phyloP scores from a whole-genome alignment of 179 eudicot species.

The Beta lomatogona region DNA sequence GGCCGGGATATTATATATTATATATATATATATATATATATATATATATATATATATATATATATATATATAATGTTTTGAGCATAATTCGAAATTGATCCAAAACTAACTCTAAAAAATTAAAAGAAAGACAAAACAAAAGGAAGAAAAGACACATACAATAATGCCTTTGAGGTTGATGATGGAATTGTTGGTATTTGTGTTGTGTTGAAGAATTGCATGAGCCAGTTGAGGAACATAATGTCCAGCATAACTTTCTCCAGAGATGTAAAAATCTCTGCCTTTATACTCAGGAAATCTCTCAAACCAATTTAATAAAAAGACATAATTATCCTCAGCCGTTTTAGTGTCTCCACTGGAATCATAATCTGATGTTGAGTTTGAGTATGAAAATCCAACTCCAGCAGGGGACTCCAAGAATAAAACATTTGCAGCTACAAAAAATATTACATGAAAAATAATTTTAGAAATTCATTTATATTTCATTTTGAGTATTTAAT shows the following conservation, averaged over 20 bases:
- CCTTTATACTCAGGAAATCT: slow-evolving; percentile 66
- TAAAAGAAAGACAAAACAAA: no score
- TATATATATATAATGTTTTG: no score
- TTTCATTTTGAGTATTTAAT: background rate
- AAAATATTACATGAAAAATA: background rate
- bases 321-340: slow-evolving; percentile 50
- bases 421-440: slow-evolving; percentile 54
- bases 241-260: slow-evolving; percentile 76
- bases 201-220: slow-evolving; percentile 53
- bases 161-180: slow-evolving; percentile 64
- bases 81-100: no score
- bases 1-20: no score
- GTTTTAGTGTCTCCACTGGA: slow-evolving; percentile 51
- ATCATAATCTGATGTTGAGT: slow-evolving; percentile 46
- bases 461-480: background rate
- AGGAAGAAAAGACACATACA: slow-evolving; percentile 34
- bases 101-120: no score
- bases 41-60: no score
- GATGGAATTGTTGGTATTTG: slow-evolving; percentile 35
- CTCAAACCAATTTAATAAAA: slow-evolving; percentile 58
- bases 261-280: slow-evolving; percentile 60
- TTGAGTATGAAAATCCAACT: slow-evolving; percentile 68
- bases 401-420: slow-evolving; percentile 69
- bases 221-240: slow-evolving; percentile 72
- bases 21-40: no score